Conservation (phyloP, 2,329 filamentous ascomycete genomes). For the Magnaporthiopsis rhizophila region DNA sequence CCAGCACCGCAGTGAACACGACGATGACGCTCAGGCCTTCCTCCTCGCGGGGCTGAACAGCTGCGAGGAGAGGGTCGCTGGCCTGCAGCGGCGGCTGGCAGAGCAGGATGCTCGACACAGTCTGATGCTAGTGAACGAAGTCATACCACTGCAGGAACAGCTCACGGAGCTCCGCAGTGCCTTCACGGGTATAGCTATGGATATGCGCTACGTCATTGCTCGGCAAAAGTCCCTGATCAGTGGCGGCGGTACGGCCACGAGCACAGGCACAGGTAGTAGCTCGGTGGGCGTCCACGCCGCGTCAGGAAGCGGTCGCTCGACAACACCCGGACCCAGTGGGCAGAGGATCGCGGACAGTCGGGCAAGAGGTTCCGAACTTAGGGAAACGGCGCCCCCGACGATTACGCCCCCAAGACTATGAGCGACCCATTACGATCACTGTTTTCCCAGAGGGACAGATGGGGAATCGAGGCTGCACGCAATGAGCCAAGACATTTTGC, state of each 20-base stretch:
- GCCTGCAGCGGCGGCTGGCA: slow-evolving; percentile 46
- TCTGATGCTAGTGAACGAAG: slow-evolving; percentile 54
- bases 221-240: slow-evolving; percentile 19
- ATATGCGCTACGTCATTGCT: slow-evolving; percentile 51
- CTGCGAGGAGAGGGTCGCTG: slow-evolving; percentile 32
- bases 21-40: slow-evolving; percentile 1
- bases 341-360: neutral
- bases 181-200: slow-evolving; percentile 50
- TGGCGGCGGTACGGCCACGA: neutral
- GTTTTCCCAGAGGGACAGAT: neutral
- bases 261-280: neutral
- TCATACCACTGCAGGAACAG: slow-evolving; percentile 53
- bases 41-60: slow-evolving; percentile 3
- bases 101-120: slow-evolving; percentile 53
- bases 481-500: too few relatives aligned
- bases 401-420: neutral
- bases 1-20: neutral
- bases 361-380: neutral
- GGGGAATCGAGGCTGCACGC: too few relatives aligned
- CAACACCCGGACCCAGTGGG: neutral
- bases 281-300: neutral
- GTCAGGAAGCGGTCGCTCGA: neutral
- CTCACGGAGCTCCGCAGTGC: slow-evolving; percentile 52
- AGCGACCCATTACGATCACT: neutral
- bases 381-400: neutral